Conservation (phyloP, 129 eudicot genomes). For the Flaveria brownii region DNA sequence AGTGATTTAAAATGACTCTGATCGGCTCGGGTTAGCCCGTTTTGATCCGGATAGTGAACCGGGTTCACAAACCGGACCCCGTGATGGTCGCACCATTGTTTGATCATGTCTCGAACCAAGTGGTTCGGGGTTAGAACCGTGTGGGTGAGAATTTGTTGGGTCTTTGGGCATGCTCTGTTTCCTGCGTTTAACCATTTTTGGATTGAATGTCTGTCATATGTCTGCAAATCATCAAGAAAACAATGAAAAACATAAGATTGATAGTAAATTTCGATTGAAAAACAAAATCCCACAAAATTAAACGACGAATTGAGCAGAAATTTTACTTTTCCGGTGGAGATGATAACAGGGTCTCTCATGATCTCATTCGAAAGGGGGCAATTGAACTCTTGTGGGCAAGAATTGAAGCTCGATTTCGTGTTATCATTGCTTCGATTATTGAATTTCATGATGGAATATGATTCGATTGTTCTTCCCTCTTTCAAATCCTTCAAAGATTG, state of each 20-base stretch:
- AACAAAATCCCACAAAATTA: neutral
- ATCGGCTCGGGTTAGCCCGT: conserved; percentile 50
- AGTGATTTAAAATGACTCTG: conserved; percentile 47
- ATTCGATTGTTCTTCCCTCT: neutral
- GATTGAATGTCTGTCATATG: conserved; percentile 75
- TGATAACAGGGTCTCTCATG: conserved; percentile 88
- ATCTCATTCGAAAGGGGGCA: conserved; percentile 83
- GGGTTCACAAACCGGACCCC: conserved; percentile 55
- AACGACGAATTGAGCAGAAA: neutral
- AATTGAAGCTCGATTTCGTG: conserved; percentile 8
- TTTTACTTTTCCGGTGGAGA: conserved; percentile 76
- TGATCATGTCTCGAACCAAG: conserved; percentile 68
- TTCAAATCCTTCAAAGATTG: conserved; percentile 58
- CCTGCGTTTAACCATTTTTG: conserved; percentile 86
- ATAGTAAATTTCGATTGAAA: neutral
- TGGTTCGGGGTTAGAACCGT: conserved; percentile 68
- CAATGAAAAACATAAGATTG: neutral
- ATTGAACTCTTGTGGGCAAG: conserved; percentile 58
- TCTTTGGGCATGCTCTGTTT: conserved; percentile 68
- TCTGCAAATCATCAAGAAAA: conserved; percentile 49
- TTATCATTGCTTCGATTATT: too few relatives aligned
- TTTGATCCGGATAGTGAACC: conserved; percentile 39
- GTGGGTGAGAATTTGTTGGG: conserved; percentile 81
- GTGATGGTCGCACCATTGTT: conserved; percentile 65
- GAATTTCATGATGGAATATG: too few relatives aligned